A percentile compares a stretch with the other conserved stretches of the same genome.
Conservation (phyloP, 1,284 basidiomycete species). For the Cutaneotrichosporon daszewskae region DNA sequence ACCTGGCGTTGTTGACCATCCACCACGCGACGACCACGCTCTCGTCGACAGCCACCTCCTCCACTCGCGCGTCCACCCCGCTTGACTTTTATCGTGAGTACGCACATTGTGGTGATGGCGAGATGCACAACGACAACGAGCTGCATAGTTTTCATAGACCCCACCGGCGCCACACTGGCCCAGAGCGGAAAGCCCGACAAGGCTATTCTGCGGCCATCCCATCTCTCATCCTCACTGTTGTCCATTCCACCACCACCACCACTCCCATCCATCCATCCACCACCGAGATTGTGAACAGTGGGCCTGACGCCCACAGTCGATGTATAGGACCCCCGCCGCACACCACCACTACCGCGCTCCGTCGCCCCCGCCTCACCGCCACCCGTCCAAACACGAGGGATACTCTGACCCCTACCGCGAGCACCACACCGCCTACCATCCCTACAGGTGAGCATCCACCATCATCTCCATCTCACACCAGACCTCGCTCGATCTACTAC, state of each 20-base stretch:
- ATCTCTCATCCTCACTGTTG: not conserved
- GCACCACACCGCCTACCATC: constrained; percentile 6
- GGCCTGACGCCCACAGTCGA: constrained; percentile 17
- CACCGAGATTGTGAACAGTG: constrained; percentile 4
- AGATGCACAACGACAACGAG: too few species aligned
- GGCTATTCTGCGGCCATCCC: constrained; percentile 1
- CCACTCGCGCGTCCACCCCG: too few species aligned
- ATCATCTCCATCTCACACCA: not conserved
- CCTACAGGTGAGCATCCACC: constrained; percentile 5
- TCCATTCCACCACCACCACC: not conserved
- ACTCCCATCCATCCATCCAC: constrained; percentile 5
- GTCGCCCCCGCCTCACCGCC: constrained; percentile 1
- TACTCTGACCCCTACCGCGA: not conserved
- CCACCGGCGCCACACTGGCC: not conserved
- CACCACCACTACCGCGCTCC: constrained; percentile 5
- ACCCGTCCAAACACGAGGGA: not conserved
- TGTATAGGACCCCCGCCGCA: constrained; percentile 1
- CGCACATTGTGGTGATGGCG: too few species aligned
- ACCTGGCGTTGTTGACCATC: too few species aligned
- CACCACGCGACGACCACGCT: too few species aligned
- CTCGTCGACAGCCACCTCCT: too few species aligned
- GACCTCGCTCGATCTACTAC: constrained; percentile 1
- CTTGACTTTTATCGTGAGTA: too few species aligned
- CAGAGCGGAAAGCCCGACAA: not conserved
- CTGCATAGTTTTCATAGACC: too few species aligned